Percentiles rank a stretch among this genome's conserved stretches.
Conservation (phyloP, 495 filamentous ascomycete species). For the Pseudoneurospora amorphoporcata region DNA sequence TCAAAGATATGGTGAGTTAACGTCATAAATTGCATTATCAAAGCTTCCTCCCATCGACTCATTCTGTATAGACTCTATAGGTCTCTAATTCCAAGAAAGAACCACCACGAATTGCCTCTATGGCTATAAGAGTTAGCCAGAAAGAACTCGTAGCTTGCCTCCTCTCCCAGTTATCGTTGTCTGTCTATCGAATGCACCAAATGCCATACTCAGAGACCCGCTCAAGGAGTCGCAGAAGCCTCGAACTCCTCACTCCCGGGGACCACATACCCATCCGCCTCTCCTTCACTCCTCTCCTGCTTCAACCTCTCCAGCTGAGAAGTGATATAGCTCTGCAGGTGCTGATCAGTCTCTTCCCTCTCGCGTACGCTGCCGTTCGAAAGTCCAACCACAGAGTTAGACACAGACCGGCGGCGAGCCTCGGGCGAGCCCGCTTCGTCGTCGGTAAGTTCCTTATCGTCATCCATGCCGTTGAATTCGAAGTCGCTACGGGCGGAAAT, state of each 20-base stretch:
- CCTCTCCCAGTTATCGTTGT: background rate
- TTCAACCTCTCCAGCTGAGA: conserved; percentile 55
- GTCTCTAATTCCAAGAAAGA: background rate
- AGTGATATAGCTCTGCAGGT: conserved; percentile 60
- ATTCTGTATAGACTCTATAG: background rate
- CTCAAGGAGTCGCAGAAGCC: conserved; percentile 25
- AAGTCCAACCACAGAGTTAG: conserved; percentile 10
- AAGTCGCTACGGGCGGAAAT: conserved; percentile 82
- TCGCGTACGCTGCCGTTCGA: conserved; percentile 10
- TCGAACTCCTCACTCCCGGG: conserved; percentile 39
- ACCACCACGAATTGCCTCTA: background rate
- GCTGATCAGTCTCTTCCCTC: conserved; percentile 47
- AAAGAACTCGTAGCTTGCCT: background rate
- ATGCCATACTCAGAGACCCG: background rate
- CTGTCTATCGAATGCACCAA: background rate
- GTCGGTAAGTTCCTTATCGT: conserved; percentile 18
- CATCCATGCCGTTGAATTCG: conserved; percentile 32
- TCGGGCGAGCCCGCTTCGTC: conserved; percentile 18
- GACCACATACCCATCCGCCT: conserved; percentile 21
- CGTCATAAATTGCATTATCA: background rate
- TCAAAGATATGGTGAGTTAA: background rate
- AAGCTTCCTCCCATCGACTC: background rate
- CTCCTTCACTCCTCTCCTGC: conserved; percentile 18
- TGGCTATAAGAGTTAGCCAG: background rate
- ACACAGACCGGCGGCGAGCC: conserved; percentile 22